Percentiles rank a stretch among this genome's conserved stretches.
Evolutionary conservation across 2,329 filamentous ascomycete species (phyloP).

Genomic region (Phyllosticta citriasiana): DNA sequence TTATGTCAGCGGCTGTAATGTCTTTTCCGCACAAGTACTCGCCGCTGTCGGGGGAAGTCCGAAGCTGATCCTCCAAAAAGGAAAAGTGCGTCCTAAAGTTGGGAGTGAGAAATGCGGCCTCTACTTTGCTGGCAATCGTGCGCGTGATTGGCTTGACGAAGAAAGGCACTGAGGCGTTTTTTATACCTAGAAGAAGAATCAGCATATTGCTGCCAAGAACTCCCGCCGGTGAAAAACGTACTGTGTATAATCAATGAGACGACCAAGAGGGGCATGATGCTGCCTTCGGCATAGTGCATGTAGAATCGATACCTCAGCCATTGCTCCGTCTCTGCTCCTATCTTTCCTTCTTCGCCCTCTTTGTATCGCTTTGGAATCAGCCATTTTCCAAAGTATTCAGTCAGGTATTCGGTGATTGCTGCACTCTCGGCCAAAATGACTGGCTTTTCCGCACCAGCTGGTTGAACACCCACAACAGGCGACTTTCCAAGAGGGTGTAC

Average conservation of each 20-base stretch:
- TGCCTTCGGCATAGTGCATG: slow-evolving; percentile 80
- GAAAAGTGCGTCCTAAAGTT: slow-evolving; percentile 39
- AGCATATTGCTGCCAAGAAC: neutral
- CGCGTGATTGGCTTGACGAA: slow-evolving; percentile 57
- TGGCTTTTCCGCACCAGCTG: slow-evolving; percentile 35
- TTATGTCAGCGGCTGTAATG: slow-evolving; percentile 43
- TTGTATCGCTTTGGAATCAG: slow-evolving; percentile 44
- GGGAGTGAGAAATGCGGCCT: slow-evolving; percentile 34
- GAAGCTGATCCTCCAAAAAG: slow-evolving; percentile 43
- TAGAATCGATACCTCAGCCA: slow-evolving; percentile 56
- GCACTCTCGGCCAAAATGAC: slow-evolving; percentile 71
- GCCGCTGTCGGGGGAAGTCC: slow-evolving; percentile 36
- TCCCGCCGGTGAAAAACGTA: slow-evolving; percentile 23
- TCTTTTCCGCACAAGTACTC: slow-evolving; percentile 40
- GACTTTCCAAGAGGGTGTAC: slow-evolving; percentile 83
- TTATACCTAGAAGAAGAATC: slow-evolving; percentile 28
- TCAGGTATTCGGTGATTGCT: slow-evolving; percentile 71
- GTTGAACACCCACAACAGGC: slow-evolving; percentile 60
- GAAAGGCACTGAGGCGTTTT: slow-evolving; percentile 51
- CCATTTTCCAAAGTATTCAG: slow-evolving; percentile 51
- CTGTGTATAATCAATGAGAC: slow-evolving; percentile 52
- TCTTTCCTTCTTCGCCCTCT: slow-evolving; percentile 42
- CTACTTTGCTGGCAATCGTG: slow-evolving; percentile 42
- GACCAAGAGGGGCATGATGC: slow-evolving; percentile 63
- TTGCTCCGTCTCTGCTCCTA: slow-evolving; percentile 49